These are phyloP conservation scores for Epichloe hybrida DNA, from an alignment of 2,329 filamentous ascomycete genomes.

Conservation along the genomic window DNA sequence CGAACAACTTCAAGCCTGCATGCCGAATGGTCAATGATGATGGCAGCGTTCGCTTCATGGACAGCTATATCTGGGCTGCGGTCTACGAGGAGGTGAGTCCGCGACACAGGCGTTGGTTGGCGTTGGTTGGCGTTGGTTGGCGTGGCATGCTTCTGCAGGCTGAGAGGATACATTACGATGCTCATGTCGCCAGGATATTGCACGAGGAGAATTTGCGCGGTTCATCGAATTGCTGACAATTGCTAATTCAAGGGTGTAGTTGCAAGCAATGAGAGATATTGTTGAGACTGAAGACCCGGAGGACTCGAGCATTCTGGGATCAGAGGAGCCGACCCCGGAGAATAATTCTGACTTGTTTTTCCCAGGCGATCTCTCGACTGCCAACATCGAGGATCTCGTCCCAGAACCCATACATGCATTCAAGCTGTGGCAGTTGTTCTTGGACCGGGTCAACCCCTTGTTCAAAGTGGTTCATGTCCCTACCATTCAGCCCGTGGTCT, in stretches of 20 bases:
- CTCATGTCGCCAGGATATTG: neutral
- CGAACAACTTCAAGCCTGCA: slow-evolving; percentile 27
- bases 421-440: slow-evolving; percentile 59
- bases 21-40: slow-evolving; percentile 44
- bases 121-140: no score
- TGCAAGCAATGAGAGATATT: slow-evolving; percentile 46
- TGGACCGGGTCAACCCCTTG: slow-evolving; percentile 62
- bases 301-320: slow-evolving; percentile 34
- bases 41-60: slow-evolving; percentile 41
- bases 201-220: neutral
- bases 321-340: slow-evolving; percentile 37
- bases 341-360: slow-evolving; percentile 38
- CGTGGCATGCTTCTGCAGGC: neutral
- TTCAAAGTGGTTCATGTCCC: slow-evolving; percentile 62
- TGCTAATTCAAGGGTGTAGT: slow-evolving; percentile 21
- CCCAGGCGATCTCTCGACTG: slow-evolving; percentile 23
- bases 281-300: slow-evolving; percentile 35
- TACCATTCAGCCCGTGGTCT: slow-evolving; percentile 49
- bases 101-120: neutral
- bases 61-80: slow-evolving; percentile 39
- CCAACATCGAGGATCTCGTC: slow-evolving; percentile 38
- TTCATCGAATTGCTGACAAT: neutral
- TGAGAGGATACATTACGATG: neutral
- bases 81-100: slow-evolving; percentile 41
- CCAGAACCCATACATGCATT: slow-evolving; percentile 54